A percentile compares a stretch with the other conserved stretches of the same genome.
phyloP scores from a whole-genome alignment of 306 rosid species.

The Canavalia ensiformis region DNA sequence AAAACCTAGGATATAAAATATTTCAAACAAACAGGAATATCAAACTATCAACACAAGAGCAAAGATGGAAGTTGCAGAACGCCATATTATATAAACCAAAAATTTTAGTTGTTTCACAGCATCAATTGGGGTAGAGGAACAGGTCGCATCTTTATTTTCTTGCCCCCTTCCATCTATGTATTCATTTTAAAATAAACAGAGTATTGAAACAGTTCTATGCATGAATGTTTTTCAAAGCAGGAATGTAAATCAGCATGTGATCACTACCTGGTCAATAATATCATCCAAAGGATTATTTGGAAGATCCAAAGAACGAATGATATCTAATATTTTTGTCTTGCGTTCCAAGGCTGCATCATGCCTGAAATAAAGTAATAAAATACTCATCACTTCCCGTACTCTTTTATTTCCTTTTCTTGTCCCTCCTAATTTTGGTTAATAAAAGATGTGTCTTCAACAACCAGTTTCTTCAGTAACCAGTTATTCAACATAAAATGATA shows the following conservation, averaged over 20 bases:
- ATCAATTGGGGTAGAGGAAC: conserved; percentile 22
- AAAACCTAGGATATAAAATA: too few relatives aligned
- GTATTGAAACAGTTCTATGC: not conserved
- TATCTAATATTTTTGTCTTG: conserved; percentile 73
- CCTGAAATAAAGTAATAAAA: conserved; percentile 62
- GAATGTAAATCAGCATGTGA: conserved; percentile 27
- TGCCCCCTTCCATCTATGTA: conserved; percentile 18
- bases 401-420: not conserved
- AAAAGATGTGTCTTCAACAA: conserved; percentile 12
- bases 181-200: not conserved
- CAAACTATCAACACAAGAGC: not conserved
- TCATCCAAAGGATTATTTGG: conserved; percentile 99
- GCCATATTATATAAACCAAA: not conserved
- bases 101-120: conserved; percentile 17
- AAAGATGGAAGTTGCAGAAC: not conserved
- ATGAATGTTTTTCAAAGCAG: conserved; percentile 32
- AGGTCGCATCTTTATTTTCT: conserved; percentile 18
- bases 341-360: conserved; percentile 86
- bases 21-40: conserved; percentile 14
- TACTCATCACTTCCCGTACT: conserved; percentile 26
- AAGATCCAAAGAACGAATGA: conserved; percentile 88
- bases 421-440: not conserved
- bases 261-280: conserved; percentile 89
- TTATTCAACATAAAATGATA: conserved; percentile 30
- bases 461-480: not conserved